A percentile compares a stretch with the other conserved stretches of the same genome.
These are phyloP conservation scores for Amauroascus niger DNA, from an alignment of 2,329 filamentous ascomycete genomes.

Conservation along the genomic window DNA sequence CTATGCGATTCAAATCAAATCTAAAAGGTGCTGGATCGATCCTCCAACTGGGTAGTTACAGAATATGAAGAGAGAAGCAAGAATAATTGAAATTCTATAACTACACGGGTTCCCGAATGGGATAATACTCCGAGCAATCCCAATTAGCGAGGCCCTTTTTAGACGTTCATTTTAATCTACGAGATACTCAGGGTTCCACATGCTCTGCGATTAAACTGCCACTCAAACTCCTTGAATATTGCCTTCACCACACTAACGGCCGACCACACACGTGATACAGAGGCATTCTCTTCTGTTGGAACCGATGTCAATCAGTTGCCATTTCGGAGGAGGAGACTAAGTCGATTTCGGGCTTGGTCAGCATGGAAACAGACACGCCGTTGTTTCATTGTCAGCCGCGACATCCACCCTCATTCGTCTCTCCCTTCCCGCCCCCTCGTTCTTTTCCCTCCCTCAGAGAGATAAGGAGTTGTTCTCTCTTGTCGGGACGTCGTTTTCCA, in stretches of 20 bases:
- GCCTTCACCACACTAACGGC: too few species aligned
- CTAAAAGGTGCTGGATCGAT: too few species aligned
- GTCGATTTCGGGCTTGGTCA: constrained; percentile 2
- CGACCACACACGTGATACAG: too few species aligned
- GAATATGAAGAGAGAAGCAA: too few species aligned
- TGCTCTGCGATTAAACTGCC: too few species aligned
- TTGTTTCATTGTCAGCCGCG: constrained; percentile 7
- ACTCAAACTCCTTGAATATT: too few species aligned
- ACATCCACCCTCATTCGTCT: background rate
- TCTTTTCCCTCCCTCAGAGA: background rate
- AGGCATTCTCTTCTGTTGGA: background rate
- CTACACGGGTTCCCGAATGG: background rate
- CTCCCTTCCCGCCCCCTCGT: constrained; percentile 8
- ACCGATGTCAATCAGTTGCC: background rate
- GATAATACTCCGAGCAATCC: background rate
- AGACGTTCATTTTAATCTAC: background rate
- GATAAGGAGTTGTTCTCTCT: background rate
- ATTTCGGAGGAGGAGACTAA: background rate
- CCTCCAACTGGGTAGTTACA: too few species aligned
- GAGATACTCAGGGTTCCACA: too few species aligned
- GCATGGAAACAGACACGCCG: constrained; percentile 4
- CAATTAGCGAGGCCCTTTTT: background rate
- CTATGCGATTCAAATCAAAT: too few species aligned
- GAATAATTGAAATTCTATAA: too few species aligned
- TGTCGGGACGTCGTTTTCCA: background rate